Evolutionary conservation across 805 yeast genomes (phyloP).

Genomic region (Ogataea chonburiensis): DNA sequence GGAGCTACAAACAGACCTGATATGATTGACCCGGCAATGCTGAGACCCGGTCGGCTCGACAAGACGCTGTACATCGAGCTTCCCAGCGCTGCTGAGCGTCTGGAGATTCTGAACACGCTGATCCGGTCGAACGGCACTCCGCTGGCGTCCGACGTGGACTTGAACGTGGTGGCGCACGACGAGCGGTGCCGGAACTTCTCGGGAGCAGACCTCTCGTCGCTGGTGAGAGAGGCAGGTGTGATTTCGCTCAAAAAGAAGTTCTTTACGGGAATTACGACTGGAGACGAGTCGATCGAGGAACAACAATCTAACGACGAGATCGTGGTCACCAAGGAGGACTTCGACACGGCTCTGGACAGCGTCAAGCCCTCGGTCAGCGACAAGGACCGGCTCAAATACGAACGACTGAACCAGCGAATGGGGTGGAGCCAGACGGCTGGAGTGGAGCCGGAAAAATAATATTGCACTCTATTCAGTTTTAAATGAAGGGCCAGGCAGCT

Average conservation of each 20-base stretch:
- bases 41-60: constrained; percentile 94
- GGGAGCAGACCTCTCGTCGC: constrained; percentile 93
- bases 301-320: constrained; percentile 31
- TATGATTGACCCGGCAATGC: constrained; percentile 97
- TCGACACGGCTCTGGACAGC: constrained; percentile 63
- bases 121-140: constrained; percentile 77
- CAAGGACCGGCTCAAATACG: constrained; percentile 74
- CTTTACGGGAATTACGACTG: constrained; percentile 47
- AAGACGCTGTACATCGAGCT: constrained; percentile 89
- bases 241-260: constrained; percentile 75
- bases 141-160: constrained; percentile 57
- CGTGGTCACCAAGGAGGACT: constrained; percentile 63
- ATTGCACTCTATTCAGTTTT: constrained; percentile 9
- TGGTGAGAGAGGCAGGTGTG: constrained; percentile 93
- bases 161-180: constrained; percentile 63
- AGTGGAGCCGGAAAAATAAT: constrained; percentile 8
- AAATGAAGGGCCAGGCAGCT: constrained; percentile 38
- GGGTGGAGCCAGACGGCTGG: constrained; percentile 56
- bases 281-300: constrained; percentile 41
- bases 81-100: constrained; percentile 75
- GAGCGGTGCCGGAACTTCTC: constrained; percentile 84
- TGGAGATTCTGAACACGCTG: constrained; percentile 78
- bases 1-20: constrained; percentile 98
- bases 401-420: constrained; percentile 66
- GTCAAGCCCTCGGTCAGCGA: constrained; percentile 92